phyloP scores from a whole-genome alignment of 306 rosid genomes.

The Senna siamea region DNA sequence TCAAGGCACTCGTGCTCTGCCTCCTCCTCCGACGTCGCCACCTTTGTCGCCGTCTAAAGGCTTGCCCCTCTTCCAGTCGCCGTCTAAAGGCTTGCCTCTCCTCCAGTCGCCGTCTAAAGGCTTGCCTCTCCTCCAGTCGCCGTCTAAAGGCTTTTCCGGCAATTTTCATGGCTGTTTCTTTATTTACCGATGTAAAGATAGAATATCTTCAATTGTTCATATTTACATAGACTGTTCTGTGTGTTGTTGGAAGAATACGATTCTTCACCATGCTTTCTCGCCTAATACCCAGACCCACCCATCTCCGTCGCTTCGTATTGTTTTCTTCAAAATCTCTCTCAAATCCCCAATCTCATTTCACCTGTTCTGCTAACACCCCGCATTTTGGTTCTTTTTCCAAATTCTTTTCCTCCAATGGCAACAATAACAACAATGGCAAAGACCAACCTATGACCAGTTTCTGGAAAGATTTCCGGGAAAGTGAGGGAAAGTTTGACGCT shows the following conservation, averaged over 20 bases:
- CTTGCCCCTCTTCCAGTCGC: too few species aligned
- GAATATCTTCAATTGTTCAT: neutral
- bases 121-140: neutral
- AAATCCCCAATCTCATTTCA: constrained; percentile 31
- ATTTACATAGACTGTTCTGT: neutral
- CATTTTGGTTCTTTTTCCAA: constrained; percentile 35
- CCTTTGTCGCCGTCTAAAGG: too few species aligned
- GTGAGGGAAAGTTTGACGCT: constrained; percentile 50
- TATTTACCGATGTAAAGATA: neutral
- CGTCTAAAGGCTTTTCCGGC: neutral
- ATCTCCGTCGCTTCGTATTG: constrained; percentile 58
- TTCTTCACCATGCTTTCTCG: constrained; percentile 80
- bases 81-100: too few species aligned
- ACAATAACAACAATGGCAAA: constrained; percentile 42
- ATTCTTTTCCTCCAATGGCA: constrained; percentile 55
- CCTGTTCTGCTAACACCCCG: constrained; percentile 17
- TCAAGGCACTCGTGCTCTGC: too few species aligned
- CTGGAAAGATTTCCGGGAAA: constrained; percentile 58
- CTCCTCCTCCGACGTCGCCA: too few species aligned
- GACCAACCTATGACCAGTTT: constrained; percentile 36
- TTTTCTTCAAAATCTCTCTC: constrained; percentile 40
- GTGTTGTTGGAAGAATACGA: neutral
- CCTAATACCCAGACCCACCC: constrained; percentile 69
- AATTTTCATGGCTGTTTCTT: neutral
- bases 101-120: too few species aligned